These are phyloP conservation scores for Knufia petricola DNA, from an alignment of 2,329 filamentous ascomycete genomes.

Conservation along the genomic window DNA sequence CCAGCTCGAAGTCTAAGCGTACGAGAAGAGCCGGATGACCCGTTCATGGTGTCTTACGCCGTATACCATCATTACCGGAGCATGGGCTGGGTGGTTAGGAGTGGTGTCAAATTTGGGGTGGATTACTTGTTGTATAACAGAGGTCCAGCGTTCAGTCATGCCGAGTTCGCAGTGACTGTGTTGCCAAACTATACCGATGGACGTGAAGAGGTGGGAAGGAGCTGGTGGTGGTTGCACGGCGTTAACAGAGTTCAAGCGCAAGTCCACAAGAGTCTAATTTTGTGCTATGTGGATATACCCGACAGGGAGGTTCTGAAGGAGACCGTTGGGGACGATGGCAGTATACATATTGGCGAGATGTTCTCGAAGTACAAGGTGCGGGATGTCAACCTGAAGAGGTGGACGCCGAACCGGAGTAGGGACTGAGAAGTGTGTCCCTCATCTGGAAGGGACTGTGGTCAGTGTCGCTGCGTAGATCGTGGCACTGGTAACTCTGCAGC, in stretches of 20 bases:
- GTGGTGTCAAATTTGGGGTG: constrained; percentile 87
- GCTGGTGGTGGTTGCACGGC: constrained; percentile 59
- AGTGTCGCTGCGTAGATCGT: no score
- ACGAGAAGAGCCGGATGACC: constrained; percentile 61
- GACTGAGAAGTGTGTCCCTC: no score
- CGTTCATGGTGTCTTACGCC: constrained; percentile 76
- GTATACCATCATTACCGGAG: constrained; percentile 96
- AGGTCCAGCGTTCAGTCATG: constrained; percentile 88
- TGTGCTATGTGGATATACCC: constrained; percentile 88
- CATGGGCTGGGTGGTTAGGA: constrained; percentile 85
- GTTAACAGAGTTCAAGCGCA: constrained; percentile 82
- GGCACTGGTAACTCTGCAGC: no score
- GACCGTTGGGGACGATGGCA: constrained; percentile 26
- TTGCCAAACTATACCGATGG: constrained; percentile 69
- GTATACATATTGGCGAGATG: constrained; percentile 50
- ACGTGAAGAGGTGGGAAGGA: constrained; percentile 38
- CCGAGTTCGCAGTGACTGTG: constrained; percentile 81
- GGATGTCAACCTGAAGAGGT: constrained; percentile 72
- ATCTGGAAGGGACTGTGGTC: no score
- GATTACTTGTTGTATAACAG: constrained; percentile 92
- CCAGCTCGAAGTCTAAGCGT: constrained; percentile 42
- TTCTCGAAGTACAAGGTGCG: constrained; percentile 64
- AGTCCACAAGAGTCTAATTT: constrained; percentile 78
- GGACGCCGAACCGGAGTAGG: constrained; percentile 71
- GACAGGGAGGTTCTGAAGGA: constrained; percentile 46